phyloP scores from a whole-genome alignment of 1,284 basidiomycete species.

The Rhodofomes roseus region DNA sequence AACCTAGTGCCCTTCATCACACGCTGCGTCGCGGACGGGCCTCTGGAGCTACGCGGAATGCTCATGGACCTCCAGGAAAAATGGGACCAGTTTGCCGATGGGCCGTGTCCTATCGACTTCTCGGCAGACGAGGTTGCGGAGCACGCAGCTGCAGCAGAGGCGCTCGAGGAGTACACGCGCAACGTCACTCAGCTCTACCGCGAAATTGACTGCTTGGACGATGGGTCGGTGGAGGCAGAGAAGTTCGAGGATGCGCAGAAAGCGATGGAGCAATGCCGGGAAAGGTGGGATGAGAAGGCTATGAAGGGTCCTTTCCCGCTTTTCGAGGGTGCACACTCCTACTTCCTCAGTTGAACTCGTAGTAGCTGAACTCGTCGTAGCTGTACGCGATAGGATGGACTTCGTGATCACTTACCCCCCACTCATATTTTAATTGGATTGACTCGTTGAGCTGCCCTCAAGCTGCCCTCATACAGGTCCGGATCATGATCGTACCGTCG shows the following conservation, averaged over 20 bases:
- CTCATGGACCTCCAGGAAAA: conserved; percentile 4
- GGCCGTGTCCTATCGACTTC: conserved; percentile 9
- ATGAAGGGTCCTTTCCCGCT: conserved; percentile 10
- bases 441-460: too few species aligned
- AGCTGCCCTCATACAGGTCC: too few species aligned
- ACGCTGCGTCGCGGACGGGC: conserved; percentile 9
- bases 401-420: too few species aligned
- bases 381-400: too few species aligned
- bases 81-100: conserved; percentile 3
- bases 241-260: conserved; percentile 4
- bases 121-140: conserved; percentile 4
- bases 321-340: conserved; percentile 4
- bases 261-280: not conserved
- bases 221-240: not conserved
- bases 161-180: not conserved
- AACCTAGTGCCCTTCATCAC: conserved; percentile 4
- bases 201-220: not conserved
- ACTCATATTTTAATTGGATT: too few species aligned
- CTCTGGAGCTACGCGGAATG: conserved; percentile 1
- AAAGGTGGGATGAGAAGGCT: conserved; percentile 4
- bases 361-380: too few species aligned
- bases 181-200: conserved; percentile 2
- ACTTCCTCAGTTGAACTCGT: conserved; percentile 4
- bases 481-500: too few species aligned
- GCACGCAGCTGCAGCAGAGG: not conserved